Percentiles rank a stretch among this genome's conserved stretches.
phyloP scores from a whole-genome alignment of 1,284 basidiomycete species.

The Tremellales sp. region DNA sequence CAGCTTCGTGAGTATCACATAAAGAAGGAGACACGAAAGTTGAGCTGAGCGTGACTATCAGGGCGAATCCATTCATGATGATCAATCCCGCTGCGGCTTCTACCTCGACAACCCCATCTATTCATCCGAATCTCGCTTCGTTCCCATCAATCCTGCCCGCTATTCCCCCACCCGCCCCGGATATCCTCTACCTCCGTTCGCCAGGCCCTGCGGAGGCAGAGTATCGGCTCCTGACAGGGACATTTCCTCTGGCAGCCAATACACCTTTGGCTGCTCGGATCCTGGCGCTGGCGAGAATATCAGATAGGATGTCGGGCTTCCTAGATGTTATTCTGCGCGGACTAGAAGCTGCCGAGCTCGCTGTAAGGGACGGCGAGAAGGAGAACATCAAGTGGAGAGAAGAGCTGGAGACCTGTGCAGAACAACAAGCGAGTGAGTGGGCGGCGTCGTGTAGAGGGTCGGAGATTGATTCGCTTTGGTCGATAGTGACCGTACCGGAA shows the following conservation, averaged over 20 bases:
- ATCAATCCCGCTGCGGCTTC: background rate
- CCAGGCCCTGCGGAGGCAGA: constrained; percentile 2
- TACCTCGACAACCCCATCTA: constrained; percentile 5
- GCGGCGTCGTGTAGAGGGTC: background rate
- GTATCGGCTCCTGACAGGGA: constrained; percentile 29
- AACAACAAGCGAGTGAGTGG: constrained; percentile 40
- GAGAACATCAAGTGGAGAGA: constrained; percentile 44
- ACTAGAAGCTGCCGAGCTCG: constrained; percentile 25
- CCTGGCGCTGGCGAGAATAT: constrained; percentile 24
- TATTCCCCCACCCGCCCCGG: constrained; percentile 12
- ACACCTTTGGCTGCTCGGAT: background rate
- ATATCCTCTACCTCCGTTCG: constrained; percentile 21
- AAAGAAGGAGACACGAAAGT: constrained; percentile 9
- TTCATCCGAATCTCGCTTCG: constrained; percentile 23
- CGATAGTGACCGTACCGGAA: constrained; percentile 25
- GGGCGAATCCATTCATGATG: constrained; percentile 20
- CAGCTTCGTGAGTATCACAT: constrained; percentile 25
- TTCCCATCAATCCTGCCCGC: constrained; percentile 34
- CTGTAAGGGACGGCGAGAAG: constrained; percentile 37
- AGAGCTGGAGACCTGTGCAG: constrained; percentile 40
- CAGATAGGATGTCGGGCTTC: constrained; percentile 23
- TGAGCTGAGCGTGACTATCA: background rate
- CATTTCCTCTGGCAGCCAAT: constrained; percentile 16
- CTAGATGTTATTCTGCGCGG: constrained; percentile 35
- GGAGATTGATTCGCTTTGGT: background rate